Conservation (phyloP, 192 early-diverging fungal species). For the Umbelopsis sp. region DNA sequence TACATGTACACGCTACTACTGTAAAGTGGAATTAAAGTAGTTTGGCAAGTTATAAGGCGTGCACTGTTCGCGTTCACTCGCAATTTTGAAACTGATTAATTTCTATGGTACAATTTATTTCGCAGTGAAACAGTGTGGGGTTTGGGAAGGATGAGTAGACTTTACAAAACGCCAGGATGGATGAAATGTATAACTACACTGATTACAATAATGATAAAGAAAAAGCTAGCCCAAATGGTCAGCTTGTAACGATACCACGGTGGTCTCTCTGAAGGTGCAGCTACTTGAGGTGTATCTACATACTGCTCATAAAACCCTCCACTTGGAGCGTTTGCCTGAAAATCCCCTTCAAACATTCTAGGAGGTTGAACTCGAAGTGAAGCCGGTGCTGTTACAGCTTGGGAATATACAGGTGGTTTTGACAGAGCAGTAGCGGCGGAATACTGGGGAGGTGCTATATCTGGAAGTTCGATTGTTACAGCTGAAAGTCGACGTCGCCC, state of each 20-base stretch:
- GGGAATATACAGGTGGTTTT: conserved; percentile 13
- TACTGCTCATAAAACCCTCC: conserved; percentile 12
- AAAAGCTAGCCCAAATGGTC: background rate
- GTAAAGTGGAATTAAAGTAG: background rate
- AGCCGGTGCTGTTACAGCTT: background rate
- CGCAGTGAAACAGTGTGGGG: background rate
- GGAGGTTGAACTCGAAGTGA: background rate
- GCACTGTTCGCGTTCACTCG: no score
- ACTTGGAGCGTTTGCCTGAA: background rate
- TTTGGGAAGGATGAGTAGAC: background rate
- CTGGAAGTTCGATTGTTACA: conserved; percentile 7
- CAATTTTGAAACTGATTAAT: no score
- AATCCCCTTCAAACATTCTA: background rate
- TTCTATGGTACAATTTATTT: background rate
- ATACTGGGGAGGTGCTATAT: conserved; percentile 4
- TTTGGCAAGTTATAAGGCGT: no score
- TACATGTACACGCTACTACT: background rate
- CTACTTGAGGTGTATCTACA: background rate
- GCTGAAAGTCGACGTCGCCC: conserved; percentile 15
- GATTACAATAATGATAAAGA: background rate
- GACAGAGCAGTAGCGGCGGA: background rate
- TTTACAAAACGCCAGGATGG: background rate
- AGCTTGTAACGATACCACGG: conserved; percentile 3
- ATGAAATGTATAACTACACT: conserved; percentile 6
- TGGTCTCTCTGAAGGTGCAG: background rate